Evolutionary conservation across 257 asterid species (phyloP), one percentile per base, ranked within the genome.

Genomic region (Osmanthus fragrans): DNA sequence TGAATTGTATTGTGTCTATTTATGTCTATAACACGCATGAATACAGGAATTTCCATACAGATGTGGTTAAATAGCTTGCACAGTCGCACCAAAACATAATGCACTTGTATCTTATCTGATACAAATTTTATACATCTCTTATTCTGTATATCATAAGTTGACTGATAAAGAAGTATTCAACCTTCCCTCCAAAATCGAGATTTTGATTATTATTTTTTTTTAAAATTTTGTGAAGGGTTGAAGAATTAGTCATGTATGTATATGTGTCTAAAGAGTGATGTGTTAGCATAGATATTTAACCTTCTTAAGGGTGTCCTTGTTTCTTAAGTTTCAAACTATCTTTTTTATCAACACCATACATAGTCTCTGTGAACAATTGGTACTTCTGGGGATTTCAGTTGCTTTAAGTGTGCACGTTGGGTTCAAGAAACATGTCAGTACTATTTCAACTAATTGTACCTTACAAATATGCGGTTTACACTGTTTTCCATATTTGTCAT

Each of bases 351-450:
- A 58, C 69, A 4, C 19, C 2, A 7, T 4, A 23, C 4, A 21
- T 25, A 3, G 11, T 27, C 11, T 63, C 1, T 63, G 34, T 9
- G 7, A n/a, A 63, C 45, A 76, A 54, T 76, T 72, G 73, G 40
- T 32, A 32, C 51, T 25, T 23, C 5, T 3, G 64, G 54, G 79
- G 25, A 36, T 58, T 80, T 5, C 27, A 12, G 40, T 73, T 21
- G 15, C 73, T 80, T 77, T 79, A 66, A 23, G 73, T 71, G 68
- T 74, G 83, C 63, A 71, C 66, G 76, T 82, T 75, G 80, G 80
- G 80, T 75, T 80, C n/a, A 63, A 40, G 74, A 70, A 73, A 71
- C 71, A 33, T 64, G 37, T 3, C 77, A 33, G 76, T 82, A 77
- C 76, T 76, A 75, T 77, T 63, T 40, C 69, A 80, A 73, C 77